Conservation (phyloP, 192 early-diverging fungal genomes). For the Linnemannia hyalina region DNA sequence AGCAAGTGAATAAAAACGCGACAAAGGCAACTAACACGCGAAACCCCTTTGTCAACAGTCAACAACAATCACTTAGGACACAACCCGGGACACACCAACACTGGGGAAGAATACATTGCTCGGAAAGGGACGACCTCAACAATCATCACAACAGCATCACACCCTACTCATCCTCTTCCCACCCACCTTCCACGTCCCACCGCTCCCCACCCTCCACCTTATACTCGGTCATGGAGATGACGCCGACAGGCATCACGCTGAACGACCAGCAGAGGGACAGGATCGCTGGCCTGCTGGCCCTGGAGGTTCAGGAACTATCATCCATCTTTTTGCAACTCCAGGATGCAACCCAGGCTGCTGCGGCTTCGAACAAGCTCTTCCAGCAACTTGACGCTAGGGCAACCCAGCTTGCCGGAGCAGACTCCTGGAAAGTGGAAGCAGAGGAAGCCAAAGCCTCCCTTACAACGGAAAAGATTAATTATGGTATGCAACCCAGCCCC, state of each 20-base stretch:
- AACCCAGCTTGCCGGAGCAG: constrained; percentile 13
- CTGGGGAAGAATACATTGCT: not conserved
- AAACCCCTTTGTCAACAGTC: not conserved
- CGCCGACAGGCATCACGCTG: constrained; percentile 10
- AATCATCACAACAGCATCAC: not conserved
- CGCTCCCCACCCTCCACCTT: not conserved
- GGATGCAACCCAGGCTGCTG: not conserved
- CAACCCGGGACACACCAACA: not conserved
- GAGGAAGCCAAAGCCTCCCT: constrained; percentile 42
- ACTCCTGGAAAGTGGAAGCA: constrained; percentile 38
- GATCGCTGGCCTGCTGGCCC: constrained; percentile 33
- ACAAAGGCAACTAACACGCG: not conserved
- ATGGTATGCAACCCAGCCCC: constrained; percentile 19
- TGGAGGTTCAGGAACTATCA: constrained; percentile 39
- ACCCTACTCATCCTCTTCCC: too few relatives aligned
- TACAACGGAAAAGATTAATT: constrained; percentile 39
- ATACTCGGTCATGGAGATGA: constrained; percentile 37
- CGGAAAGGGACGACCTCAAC: not conserved
- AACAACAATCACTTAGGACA: not conserved
- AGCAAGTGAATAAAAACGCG: not conserved
- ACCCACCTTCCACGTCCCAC: not conserved
- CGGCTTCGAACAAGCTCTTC: constrained; percentile 23
- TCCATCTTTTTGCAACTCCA: constrained; percentile 37
- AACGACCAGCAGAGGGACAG: constrained; percentile 44
- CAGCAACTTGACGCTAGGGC: constrained; percentile 37